Evolutionary conservation across 2,329 filamentous ascomycete species (phyloP), one percentile per base, ranked within the genome.

Genomic region (Phialophora macrospora): DNA sequence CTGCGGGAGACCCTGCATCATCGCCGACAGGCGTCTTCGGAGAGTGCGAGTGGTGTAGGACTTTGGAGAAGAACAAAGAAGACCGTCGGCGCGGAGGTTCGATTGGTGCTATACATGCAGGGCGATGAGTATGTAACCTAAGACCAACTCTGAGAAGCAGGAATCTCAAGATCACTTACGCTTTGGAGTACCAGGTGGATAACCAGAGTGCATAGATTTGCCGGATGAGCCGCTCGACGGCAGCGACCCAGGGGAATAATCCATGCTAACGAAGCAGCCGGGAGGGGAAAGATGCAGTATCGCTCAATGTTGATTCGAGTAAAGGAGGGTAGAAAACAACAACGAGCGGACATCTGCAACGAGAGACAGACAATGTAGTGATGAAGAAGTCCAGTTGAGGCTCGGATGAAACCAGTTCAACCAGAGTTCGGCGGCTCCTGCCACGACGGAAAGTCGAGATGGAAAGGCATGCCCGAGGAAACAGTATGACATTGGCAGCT

Each of bases 41-140:
- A 54, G 67, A 69, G 17, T 51, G 44, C 1, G 38, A 62, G 61
- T 61, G 62, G 22, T 65, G 67, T 26, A 68, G 24, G 30, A 68
- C 66, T 60, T 61, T 68, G 24, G 66, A 62, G 55, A 72, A 72
- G 57, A 66, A 68, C 28, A 71, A 56, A 8, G 71, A 72, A 20
- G 71, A 72, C 20, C 65, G 63, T 61, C 71, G 62, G 62, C 66
- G 61, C 28, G 71, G 71, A 55, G 70, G 70, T 24, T 69, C 67
- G 30, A 71, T 61, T 17, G 71, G 70, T 59, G 70, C 71, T 72
- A 60, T 30, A 65, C 20, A 22, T 28, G 24, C 46, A 28, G 32
- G 34, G 3, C 26, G 48, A 26, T 28, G 48, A 44, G 38, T 44
- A 52, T 52, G 14, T 26, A 3, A 26, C 14, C 22, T 9, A 52